Conservation (phyloP, 2,329 filamentous ascomycete genomes). For the Colletotrichum karsti region DNA sequence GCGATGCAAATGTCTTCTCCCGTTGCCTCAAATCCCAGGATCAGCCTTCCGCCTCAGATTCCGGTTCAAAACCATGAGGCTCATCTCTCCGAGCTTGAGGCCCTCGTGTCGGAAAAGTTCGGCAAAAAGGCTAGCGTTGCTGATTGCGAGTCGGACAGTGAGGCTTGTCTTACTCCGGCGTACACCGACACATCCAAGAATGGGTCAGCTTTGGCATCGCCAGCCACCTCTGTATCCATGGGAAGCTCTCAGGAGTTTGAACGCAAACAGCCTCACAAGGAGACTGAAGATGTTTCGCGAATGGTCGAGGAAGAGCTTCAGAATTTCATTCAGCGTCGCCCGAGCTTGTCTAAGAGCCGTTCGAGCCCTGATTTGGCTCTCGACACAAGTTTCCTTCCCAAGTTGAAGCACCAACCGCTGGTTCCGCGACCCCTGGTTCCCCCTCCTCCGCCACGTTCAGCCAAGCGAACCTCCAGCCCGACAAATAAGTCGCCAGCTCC, state of each 20-base stretch:
- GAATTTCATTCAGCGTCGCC: conserved; percentile 4
- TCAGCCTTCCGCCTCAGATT: conserved; percentile 23
- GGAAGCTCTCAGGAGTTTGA: conserved; percentile 3
- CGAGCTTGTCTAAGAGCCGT: conserved; percentile 32
- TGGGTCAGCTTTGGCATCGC: conserved; percentile 1
- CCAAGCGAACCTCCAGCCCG: conserved; percentile 8
- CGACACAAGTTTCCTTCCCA: conserved; percentile 42
- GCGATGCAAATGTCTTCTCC: conserved; percentile 5
- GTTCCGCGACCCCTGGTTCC: conserved; percentile 26
- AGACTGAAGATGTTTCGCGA: not conserved
- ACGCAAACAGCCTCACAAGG: not conserved
- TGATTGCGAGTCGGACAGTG: conserved; percentile 24
- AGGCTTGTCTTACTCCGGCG: conserved; percentile 16
- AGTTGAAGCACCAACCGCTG: conserved; percentile 49
- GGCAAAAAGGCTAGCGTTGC: conserved; percentile 19
- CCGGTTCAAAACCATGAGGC: conserved; percentile 12
- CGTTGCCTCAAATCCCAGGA: conserved; percentile 6
- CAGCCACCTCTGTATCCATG: conserved; percentile 3
- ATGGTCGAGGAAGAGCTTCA: not conserved
- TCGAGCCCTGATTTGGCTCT: conserved; percentile 33
- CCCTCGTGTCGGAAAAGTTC: conserved; percentile 23
- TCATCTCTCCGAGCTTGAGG: conserved; percentile 22
- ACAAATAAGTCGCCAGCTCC: conserved; percentile 22
- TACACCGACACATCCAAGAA: conserved; percentile 6
- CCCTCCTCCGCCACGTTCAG: conserved; percentile 33